Evolutionary conservation across 192 early-diverging fungal species (phyloP).

Genomic region (Endogone sp.): DNA sequence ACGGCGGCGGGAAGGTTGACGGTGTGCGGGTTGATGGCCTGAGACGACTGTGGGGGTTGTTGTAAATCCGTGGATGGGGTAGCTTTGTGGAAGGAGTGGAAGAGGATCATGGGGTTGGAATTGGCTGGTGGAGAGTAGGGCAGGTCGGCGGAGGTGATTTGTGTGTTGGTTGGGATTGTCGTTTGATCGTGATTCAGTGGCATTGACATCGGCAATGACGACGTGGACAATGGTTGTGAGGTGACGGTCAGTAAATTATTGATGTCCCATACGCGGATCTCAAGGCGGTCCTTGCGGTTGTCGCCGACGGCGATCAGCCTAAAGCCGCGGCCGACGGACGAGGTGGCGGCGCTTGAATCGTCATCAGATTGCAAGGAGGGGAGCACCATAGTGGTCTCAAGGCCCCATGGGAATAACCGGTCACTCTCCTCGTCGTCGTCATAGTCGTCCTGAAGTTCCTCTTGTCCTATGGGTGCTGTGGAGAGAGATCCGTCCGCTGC

Average conservation of each 20-base stretch:
- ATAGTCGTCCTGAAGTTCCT: slow-evolving; percentile 9
- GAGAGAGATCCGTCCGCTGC: not conserved
- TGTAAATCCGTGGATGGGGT: not conserved
- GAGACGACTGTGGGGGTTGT: not conserved
- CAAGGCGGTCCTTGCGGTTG: slow-evolving; percentile 14
- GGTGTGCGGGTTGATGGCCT: not conserved
- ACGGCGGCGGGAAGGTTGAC: not conserved
- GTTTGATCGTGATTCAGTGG: too few relatives aligned
- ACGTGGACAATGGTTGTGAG: not conserved
- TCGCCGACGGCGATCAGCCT: slow-evolving; percentile 21
- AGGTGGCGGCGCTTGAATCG: not conserved
- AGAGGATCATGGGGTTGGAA: slow-evolving; percentile 3
- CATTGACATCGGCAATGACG: too few relatives aligned
- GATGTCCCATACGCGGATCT: slow-evolving; percentile 27
- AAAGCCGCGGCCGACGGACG: slow-evolving; percentile 13
- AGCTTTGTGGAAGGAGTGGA: not conserved
- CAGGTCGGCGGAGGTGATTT: not conserved
- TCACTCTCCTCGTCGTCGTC: slow-evolving; percentile 13
- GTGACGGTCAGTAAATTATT: slow-evolving; percentile 9
- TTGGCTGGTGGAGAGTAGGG: not conserved
- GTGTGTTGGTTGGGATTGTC: slow-evolving; percentile 6
- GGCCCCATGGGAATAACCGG: slow-evolving; percentile 18
- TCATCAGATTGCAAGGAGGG: not conserved
- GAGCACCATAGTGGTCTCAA: slow-evolving; percentile 19
- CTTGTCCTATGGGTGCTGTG: too few relatives aligned